Base-by-base conservation (phyloP, 495 filamentous ascomycete genomes). In the Podospora pseudocomata region DNA sequence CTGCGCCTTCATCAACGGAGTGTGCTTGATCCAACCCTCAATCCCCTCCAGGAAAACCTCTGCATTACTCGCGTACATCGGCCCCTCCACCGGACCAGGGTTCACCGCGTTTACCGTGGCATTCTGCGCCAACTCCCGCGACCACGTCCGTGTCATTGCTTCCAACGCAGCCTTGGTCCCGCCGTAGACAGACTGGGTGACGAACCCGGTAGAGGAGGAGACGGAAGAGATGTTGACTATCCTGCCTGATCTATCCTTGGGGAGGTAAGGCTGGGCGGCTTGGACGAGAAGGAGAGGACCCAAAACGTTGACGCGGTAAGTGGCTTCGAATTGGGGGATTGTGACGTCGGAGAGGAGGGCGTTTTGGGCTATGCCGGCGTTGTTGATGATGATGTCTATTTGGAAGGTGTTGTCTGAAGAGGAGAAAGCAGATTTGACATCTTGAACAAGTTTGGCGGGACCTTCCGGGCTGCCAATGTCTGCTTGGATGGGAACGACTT, bases 81-180 rank as follows among this genome's bases (percentile, higher is more conserved):
- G 92, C 5, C 91, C 93, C 61, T 88, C 85, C 0, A 95, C 92
- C 0, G 93, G 93, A 0, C 94, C 93, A 0, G 93, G 94, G 79
- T 97, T 97, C 53, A 97, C 83, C 0, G 90, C 87, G 75, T 97
- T 97, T 53, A 96, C 92, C 0, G 93, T 97, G 0, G 84, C 86
- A 7, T 87, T 81, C 75, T 95, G 90, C 2, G 87, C 82, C 49
- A 97, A 80, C 79, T 97, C 94, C 20, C 91, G 84, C 0, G 88
- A 82, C 94, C 93, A 97, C 2, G 91, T 93, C 9, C 94, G 84
- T 13, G 93, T 96, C 93, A 97, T 95, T n/a, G 90, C 86, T 70
- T 97, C 94, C 39, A 97, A 72, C 0, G 94, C 93, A 0, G 91
- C 93, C 78, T 97, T 97, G 70, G 90, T 94, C 3, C 92, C 93